Conservation (phyloP, 2,329 filamentous ascomycete species). For the Nothophoma quercina region DNA sequence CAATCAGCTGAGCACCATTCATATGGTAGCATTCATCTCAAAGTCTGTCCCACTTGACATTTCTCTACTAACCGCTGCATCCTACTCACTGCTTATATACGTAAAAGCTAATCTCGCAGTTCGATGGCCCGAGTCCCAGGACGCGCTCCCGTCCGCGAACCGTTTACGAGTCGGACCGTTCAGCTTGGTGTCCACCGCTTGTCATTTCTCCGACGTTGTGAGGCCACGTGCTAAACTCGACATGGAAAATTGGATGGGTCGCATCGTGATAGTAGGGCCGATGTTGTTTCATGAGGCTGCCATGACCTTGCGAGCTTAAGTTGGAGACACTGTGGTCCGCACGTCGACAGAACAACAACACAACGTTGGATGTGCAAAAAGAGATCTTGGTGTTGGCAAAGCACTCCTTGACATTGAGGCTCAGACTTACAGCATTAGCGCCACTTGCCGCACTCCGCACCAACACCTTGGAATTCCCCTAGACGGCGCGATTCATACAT, state of each 20-base stretch:
- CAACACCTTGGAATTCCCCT: neutral
- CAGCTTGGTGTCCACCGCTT: neutral
- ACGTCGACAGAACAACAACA: neutral
- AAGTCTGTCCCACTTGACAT: too few species aligned
- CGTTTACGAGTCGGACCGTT: conserved; percentile 1
- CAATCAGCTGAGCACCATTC: neutral
- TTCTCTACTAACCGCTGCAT: neutral
- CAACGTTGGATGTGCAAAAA: neutral
- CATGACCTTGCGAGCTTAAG: neutral
- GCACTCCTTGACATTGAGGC: neutral
- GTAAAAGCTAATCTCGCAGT: neutral
- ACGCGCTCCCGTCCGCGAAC: neutral
- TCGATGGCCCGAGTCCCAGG: neutral
- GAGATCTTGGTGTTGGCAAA: neutral
- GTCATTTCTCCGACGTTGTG: neutral
- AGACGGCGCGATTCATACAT: neutral
- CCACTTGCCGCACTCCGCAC: neutral
- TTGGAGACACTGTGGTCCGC: neutral
- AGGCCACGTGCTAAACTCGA: conserved; percentile 4
- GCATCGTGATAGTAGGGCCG: conserved; percentile 11
- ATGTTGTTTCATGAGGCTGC: conserved; percentile 13
- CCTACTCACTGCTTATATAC: neutral
- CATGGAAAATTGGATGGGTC: neutral
- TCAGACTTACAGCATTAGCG: neutral
- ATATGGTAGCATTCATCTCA: neutral